phyloP scores from a whole-genome alignment of 371 early-diverging fungal genomes.

The Dentiscutata heterogama region DNA sequence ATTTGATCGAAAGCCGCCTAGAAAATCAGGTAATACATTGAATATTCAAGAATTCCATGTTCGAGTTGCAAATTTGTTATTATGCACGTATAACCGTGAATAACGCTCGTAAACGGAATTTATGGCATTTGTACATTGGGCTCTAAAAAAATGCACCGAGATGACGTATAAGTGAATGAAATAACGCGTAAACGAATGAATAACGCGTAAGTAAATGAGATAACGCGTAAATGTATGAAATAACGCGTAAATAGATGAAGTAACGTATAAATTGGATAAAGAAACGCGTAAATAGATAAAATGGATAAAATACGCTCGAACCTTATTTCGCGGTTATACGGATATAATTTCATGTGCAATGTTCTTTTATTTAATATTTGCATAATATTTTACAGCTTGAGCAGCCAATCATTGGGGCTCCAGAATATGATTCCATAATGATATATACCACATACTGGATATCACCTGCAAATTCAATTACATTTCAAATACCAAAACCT shows the following conservation, averaged over 20 bases:
- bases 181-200: too few species aligned
- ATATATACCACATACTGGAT: slow-evolving; percentile 62
- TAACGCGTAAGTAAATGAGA: too few species aligned
- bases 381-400: slow-evolving; percentile 51
- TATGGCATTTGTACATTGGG: too few species aligned
- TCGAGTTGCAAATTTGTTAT: background rate
- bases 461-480: slow-evolving; percentile 40
- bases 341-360: background rate
- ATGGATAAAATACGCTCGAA: too few species aligned
- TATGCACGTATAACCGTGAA: background rate
- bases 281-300: too few species aligned
- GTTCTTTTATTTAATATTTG: background rate
- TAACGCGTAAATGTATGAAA: too few species aligned
- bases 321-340: too few species aligned
- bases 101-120: background rate
- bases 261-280: too few species aligned
- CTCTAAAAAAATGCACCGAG: too few species aligned
- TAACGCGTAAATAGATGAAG: too few species aligned
- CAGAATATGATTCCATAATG: slow-evolving; percentile 68
- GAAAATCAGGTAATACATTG: slow-evolving; percentile 30
- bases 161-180: too few species aligned
- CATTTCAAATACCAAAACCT: slow-evolving; percentile 54
- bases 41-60: background rate
- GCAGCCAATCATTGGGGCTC: slow-evolving; percentile 69
- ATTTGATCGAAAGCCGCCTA: slow-evolving; percentile 63